Evolutionary conservation across 495 filamentous ascomycete species (phyloP), one percentile per base, ranked within the genome.

Genomic region (Podospora pseudoanserina): DNA sequence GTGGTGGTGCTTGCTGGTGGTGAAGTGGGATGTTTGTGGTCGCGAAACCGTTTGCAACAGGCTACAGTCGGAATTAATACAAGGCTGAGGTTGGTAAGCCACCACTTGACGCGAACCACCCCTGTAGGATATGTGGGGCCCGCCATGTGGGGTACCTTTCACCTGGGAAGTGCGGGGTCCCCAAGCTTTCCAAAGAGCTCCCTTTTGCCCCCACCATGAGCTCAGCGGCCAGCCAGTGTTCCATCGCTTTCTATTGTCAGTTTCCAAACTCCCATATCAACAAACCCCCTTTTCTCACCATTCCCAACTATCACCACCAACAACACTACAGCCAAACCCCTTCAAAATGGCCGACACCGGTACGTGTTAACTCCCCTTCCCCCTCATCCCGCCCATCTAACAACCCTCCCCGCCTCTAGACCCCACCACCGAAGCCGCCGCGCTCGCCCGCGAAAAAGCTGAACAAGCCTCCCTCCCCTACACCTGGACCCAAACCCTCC

Each of bases 401-500:
- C 26, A 28, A 66, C 20, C 28, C 60, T 66, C 81, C 30, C 4
- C 30, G 4, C 30, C 7, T 32, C 1, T 32, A 70, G 87, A 88
- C 58, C 84, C 78, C 23, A 84, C 86, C 61, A 78, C 83, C 53
- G 79, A 87, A 72, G 90, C 93, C 75, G 87, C 87, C 49, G 87
- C 89, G 75, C 88, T 88, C 75, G 89, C 87, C 66, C 89, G 89
- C 76, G 93, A 99, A 79, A 85, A 85, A 34, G 90, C 88, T 44
- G 95, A 98, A 79, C 95, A 99, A 82, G 92, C 91, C 23, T 85
- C 89, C 56, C 89, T 99, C 11, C 95, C 95, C 4, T 99, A 99
- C 88, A 93, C 95, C 81, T 99, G 95, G 95, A 91, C 87, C 2
- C 95, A 99, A 79, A 93, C 90, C n/a, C 97, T 99, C 79, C 83